Evolutionary conservation across 345 rosid species (phyloP).

Genomic region (Fremontodendron californicum): DNA sequence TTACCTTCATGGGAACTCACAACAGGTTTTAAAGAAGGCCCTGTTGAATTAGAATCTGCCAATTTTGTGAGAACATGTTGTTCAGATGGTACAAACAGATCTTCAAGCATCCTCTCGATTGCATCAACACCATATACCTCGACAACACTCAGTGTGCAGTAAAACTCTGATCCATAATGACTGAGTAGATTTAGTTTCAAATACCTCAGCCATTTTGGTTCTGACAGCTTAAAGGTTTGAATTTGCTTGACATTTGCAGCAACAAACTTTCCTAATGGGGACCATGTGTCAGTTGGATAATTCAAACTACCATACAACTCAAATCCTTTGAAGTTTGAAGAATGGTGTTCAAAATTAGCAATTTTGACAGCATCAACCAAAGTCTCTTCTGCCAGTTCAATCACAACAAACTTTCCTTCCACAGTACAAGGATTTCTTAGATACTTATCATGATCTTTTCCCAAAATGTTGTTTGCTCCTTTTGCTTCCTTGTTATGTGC

Average conservation of each 20-base stretch:
- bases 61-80: constrained; percentile 34
- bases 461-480: constrained; percentile 83
- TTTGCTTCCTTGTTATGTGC: constrained; percentile 87
- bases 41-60: constrained; percentile 31
- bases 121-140: constrained; percentile 94
- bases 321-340: constrained; percentile 80
- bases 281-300: constrained; percentile 71
- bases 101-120: constrained; percentile 90
- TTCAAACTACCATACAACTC: constrained; percentile 71
- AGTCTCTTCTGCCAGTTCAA: constrained; percentile 85
- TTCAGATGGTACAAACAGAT: constrained; percentile 59
- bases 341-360: constrained; percentile 87
- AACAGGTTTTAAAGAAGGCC: constrained; percentile 31
- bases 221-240: constrained; percentile 68
- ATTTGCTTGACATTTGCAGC: constrained; percentile 75
- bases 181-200: constrained; percentile 63
- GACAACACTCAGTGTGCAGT: constrained; percentile 78
- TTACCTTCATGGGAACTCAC: constrained; percentile 25
- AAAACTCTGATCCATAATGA: constrained; percentile 93
- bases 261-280: constrained; percentile 51
- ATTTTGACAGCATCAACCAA: constrained; percentile 81
- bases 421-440: constrained; percentile 85
- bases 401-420: constrained; percentile 62
- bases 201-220: constrained; percentile 93
- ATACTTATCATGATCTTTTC: constrained; percentile 77